phyloP scores from a whole-genome alignment of 2,329 filamentous ascomycete species.

The Leptographium flavum region DNA sequence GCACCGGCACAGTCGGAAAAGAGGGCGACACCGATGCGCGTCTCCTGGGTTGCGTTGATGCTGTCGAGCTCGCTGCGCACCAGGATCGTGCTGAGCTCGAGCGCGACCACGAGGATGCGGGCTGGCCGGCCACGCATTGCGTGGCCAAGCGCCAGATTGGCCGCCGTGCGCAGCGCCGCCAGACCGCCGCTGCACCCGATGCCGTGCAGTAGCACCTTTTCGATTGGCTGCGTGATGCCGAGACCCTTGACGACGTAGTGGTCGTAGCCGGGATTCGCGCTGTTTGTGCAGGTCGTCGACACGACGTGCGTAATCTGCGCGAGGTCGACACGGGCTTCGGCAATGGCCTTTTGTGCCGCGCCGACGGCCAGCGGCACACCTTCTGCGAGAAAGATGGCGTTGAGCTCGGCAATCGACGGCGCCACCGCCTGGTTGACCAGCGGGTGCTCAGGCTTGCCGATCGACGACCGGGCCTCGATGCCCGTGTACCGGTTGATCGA shows the following conservation, averaged over 20 bases:
- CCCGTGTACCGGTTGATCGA: constrained; percentile 51
- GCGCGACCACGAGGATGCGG: constrained; percentile 48
- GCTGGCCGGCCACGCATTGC: constrained; percentile 43
- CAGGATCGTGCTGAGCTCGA: constrained; percentile 47
- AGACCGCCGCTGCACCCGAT: constrained; percentile 53
- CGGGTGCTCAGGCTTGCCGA: constrained; percentile 46
- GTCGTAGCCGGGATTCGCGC: constrained; percentile 55
- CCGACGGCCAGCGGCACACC: constrained; percentile 42
- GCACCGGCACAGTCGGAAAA: constrained; percentile 62
- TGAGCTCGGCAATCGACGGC: constrained; percentile 41
- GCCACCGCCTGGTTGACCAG: constrained; percentile 40
- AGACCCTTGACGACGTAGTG: constrained; percentile 47
- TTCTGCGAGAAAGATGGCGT: constrained; percentile 38
- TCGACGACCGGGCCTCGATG: constrained; percentile 47
- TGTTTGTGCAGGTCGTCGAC: constrained; percentile 54
- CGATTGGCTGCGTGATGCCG: constrained; percentile 40
- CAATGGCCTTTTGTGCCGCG: constrained; percentile 39
- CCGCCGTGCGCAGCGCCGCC: constrained; percentile 46
- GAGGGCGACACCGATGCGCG: constrained; percentile 49
- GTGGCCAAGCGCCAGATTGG: constrained; percentile 51
- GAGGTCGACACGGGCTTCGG: constrained; percentile 35
- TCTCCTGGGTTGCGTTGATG: constrained; percentile 42
- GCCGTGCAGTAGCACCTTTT: constrained; percentile 52
- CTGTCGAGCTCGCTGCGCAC: constrained; percentile 52
- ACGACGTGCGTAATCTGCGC: constrained; percentile 51